Evolutionary conservation across 148 eudicot species (phyloP), one percentile per base, ranked within the genome.

Genomic region (Salicornia ramosissima): DNA sequence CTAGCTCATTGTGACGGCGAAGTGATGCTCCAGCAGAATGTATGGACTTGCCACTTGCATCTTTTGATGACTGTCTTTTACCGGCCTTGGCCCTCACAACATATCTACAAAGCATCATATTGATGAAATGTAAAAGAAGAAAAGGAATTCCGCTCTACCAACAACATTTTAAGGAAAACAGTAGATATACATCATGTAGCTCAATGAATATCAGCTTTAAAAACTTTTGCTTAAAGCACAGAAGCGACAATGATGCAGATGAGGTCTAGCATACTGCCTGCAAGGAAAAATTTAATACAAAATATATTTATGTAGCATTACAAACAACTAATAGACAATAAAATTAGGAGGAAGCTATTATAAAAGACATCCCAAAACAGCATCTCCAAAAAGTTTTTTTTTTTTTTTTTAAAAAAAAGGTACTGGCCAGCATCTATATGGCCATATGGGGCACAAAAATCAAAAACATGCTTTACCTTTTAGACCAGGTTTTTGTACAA

Each of bases 21-120:
- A 93, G 82, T 71, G 96, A 84, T 50, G 98, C 96, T 66, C 98
- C 98, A 40, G 96, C 98, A 80, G 98, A 93, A 80, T 93, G 96
- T 58, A 85, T 80, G 59, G 79, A 65, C 78, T 65, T 86, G 46
- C 96, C 98, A 55, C 88, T 77, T 50, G 85, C 96, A 79, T 93
- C 98, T 83, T 93, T 93, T 67, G 91, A 73, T 73, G 98, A 90
- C 77, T 93, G 98, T 55, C 78, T 86, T 79, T 85, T 86, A 60
- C 98, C 98, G 72, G 98, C 96, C 84, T 86, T 90, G 57, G 96
- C 98, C 81, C 98, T 87, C 71, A 93, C 83, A 40, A 88, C 95
- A 82, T 93, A 93, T 79, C 98, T 93, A 76, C 28, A 77, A 77
- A 14, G 64, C 5, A 64, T 40, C 64, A 53, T 22, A n/a, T 15